Evolutionary conservation across 1,284 basidiomycete species (phyloP), one percentile per base, ranked within the genome.

Genomic region (Tremellales sp.): DNA sequence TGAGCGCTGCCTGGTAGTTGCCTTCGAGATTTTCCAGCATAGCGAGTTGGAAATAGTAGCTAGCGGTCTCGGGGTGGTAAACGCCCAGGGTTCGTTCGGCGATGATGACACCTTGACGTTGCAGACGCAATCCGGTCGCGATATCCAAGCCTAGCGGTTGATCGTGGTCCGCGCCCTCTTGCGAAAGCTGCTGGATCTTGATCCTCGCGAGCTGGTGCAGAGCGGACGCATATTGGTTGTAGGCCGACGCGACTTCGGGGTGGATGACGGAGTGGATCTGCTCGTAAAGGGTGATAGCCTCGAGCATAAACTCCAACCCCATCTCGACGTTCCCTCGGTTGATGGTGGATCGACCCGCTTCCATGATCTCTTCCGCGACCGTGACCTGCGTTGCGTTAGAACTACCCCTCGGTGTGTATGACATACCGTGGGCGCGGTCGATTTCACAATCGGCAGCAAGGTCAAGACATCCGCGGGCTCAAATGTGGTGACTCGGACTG

Each of bases 31-130:
- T 71, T 44, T 73, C 68, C 42, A 80, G 65, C 60, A 79, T 75
- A 10, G 78, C 77, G n/a, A 81, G 64, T 58, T 79, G 77, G 62
- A 76, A 74, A 71, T 79, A 80, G 64, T 77, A 78, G 36, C 71
- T 69, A 28, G 77, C 69, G 9, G 79, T 79, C 54, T 79, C 77
- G 37, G 73, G 68, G 53, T 75, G 72, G 61, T 79, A 78, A 27
- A 80, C 60, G 40, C 79, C 79, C 14, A 76, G 60, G 3, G 76
- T 77, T 27, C 79, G 70, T 63, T 81, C 79, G 40, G 76, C 73
- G 37, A 79, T 72, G 39, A 78, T 77, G 47, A 80, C 74, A 18
- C 77, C 78, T 65, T 79, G 77, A 41, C 77, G 68, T 60, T 78
- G 77, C 53, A 79, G 70, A 29, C 75, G 68, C 28, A 78, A 66